Evolutionary conservation across 108 stramenopile genomes (phyloP), one percentile per base, ranked within the genome.

Genomic region (Cafeteria roenbergensis): DNA sequence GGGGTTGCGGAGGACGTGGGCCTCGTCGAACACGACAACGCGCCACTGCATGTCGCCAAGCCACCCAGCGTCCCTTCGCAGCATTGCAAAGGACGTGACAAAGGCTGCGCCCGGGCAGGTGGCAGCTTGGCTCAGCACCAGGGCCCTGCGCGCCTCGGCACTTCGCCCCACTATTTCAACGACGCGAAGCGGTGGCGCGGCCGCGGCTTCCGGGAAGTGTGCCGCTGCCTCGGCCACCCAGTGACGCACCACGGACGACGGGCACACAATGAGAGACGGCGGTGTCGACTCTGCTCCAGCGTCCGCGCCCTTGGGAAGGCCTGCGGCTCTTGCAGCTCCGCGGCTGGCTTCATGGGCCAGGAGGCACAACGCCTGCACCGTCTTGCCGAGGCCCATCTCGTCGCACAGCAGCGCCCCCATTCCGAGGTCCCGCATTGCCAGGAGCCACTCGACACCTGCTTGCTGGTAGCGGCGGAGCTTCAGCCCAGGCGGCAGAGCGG

Each of bases 1-100:
- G 8, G 95, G 95, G 73, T 97, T 97, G 30, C 91, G 80, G 58
- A 97, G 93, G 75, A 52, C 53, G 53, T 65, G 64, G 2, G 17
- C 64, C 34, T 65, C 64, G 53, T 65, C 64, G 1, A 65, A 22
- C 8, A 65, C 53, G n/a, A 8, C 9, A 6, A 22, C 32, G 54
- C 1, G 2, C 64, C 64, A 65, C 21, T 2, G 21, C 34, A 2
- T 54, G 20, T 57, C 33, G 30, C 57, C 6, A 12, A 6, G 30
- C 6, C 33, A 17, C 6, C 12, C 17, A 57, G 6, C 12, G 42
- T 17, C 12, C 42, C 42, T 12, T 17, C 42, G 17, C 12, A 6
- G 17, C 42, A 17, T 48, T 48, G 42, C 42, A 48, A 17, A 48
- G 12, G 12, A 48, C 42, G 42, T 12, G 42, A 48, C 17, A 48